Percentiles rank a stretch among this genome's conserved stretches.
These are phyloP conservation scores for Acrasis kona DNA, from an alignment of 78 protist genomes.

Conservation along the genomic window DNA sequence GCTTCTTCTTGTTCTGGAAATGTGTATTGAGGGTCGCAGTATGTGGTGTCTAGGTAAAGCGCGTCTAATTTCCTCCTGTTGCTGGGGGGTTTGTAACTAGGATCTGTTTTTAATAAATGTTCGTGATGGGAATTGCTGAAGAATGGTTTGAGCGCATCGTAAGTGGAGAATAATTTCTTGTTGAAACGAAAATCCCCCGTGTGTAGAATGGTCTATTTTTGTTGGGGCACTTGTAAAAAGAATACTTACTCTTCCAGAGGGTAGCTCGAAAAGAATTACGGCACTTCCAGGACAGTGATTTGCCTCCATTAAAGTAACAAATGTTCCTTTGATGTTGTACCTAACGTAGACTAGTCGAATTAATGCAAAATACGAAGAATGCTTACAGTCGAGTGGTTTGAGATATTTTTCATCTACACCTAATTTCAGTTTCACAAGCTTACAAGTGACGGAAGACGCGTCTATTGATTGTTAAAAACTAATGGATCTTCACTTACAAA, in stretches of 20 bases:
- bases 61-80: neutral
- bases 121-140: too few species aligned
- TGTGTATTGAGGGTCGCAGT: slow-evolving; percentile 42
- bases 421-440: slow-evolving; percentile 26
- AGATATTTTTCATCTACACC: slow-evolving; percentile 14
- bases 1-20: slow-evolving; percentile 66
- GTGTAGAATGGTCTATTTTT: slow-evolving; percentile 41
- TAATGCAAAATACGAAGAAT: slow-evolving; percentile 9
- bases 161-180: too few species aligned
- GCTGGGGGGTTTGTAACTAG: neutral
- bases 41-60: slow-evolving; percentile 65
- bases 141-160: too few species aligned
- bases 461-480: too few species aligned
- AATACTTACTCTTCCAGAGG: neutral
- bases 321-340: slow-evolving; percentile 1
- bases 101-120: too few species aligned
- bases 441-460: too few species aligned
- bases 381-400: slow-evolving; percentile 7
- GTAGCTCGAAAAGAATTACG: slow-evolving; percentile 43
- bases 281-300: slow-evolving; percentile 81
- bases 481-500: slow-evolving; percentile 21
- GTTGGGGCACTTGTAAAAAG: neutral
- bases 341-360: neutral
- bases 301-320: slow-evolving; percentile 59
- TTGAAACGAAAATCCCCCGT: slow-evolving; percentile 74